Evolutionary conservation across 306 rosid species (phyloP), one percentile per base, ranked within the genome.

Genomic region (Prunus mira): DNA sequence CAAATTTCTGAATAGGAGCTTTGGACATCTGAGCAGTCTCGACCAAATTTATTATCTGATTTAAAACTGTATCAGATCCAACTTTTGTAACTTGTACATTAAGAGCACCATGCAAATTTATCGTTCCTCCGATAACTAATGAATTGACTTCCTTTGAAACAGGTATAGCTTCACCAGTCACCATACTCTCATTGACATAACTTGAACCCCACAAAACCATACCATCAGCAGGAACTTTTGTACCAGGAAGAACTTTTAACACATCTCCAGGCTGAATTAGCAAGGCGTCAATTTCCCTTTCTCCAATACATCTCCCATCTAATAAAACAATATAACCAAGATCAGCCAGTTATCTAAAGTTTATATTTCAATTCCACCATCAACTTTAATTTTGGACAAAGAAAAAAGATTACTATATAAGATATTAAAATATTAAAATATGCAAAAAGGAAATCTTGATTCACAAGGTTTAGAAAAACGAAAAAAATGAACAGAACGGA

Each of bases 1-100:
- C 99, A 86, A 96, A 96, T 84, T 96, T 96, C 91, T 96, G 99
- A 81, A 96, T 96, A 41, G 98, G 99, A 66, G 99, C 99, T 83
- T 96, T 96, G 63, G 98, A 91, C 99, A 96, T 96, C 82, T 96
- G 99, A 28, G 99, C 99, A 27, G 92, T 87, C 93, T 96, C 99
- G 58, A 96, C 99, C 88, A 96, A 86, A 86, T 88, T 92, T 82
- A 96, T 92, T 78, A 96, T 96, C 91, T 96, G 98, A 85, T 88
- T 93, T 84, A 96, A 82, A 74, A 96, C 90, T 70, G 99, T 85
- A 82, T 96, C 93, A n/a, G 96, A 85, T 65, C 99, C 99, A 62
- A 96, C 93, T 89, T 91, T 96, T 63, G 91, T 91, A 70, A 97
- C 93, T 82, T 76, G 79, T 57, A 91, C 58, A 74, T 92, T 93